phyloP scores from a whole-genome alignment of 805 yeast species.

The Kodamaea jinghongensis region DNA sequence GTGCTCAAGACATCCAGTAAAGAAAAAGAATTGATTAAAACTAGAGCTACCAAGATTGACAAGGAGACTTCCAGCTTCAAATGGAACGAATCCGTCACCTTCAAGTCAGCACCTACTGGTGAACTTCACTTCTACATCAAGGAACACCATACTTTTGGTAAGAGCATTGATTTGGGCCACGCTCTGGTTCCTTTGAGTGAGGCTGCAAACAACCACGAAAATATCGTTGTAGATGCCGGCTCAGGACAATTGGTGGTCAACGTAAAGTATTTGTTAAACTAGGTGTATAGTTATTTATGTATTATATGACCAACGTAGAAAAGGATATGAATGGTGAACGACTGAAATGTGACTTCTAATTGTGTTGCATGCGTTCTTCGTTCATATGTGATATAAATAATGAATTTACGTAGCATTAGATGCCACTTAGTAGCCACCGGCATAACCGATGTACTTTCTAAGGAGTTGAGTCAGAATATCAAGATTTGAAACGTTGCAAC shows the following conservation, averaged over 20 bases:
- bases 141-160: slow-evolving; percentile 71
- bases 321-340: too few relatives aligned
- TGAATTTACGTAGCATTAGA: too few relatives aligned
- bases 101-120: slow-evolving; percentile 64
- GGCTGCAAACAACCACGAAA: slow-evolving; percentile 44
- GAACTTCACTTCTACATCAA: slow-evolving; percentile 58
- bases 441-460: too few relatives aligned
- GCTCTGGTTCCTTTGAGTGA: slow-evolving; percentile 53
- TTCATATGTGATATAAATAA: too few relatives aligned
- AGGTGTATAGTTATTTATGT: slow-evolving; percentile 1
- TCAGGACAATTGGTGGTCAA: slow-evolving; percentile 43
- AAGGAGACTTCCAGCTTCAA: slow-evolving; percentile 41
- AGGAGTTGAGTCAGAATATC: too few relatives aligned
- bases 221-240: slow-evolving; percentile 34
- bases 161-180: slow-evolving; percentile 61
- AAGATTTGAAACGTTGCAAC: too few relatives aligned
- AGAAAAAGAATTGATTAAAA: slow-evolving; percentile 60
- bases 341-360: too few relatives aligned
- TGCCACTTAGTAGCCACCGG: too few relatives aligned
- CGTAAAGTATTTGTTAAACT: slow-evolving; percentile 22
- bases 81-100: slow-evolving; percentile 65
- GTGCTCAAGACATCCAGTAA: slow-evolving; percentile 44
- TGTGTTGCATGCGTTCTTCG: too few relatives aligned
- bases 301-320: background rate
- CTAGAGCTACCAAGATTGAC: slow-evolving; percentile 53